These are phyloP conservation scores for Dinochytrium kinnereticum DNA, from an alignment of 371 early-diverging fungal species.

Conservation along the genomic window DNA sequence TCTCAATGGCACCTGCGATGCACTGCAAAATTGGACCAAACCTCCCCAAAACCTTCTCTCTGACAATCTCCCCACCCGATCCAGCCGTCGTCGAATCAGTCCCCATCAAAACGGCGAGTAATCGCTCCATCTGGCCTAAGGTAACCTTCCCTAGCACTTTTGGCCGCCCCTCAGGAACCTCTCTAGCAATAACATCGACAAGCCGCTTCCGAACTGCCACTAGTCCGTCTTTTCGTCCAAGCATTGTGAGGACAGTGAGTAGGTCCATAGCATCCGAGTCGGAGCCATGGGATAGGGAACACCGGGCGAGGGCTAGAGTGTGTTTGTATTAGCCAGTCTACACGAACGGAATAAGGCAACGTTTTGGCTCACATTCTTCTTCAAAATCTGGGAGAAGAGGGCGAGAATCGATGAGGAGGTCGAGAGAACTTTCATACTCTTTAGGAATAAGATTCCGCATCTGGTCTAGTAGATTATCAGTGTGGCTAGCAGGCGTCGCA, in stretches of 20 bases:
- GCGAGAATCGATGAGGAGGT: neutral
- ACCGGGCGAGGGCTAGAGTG: neutral
- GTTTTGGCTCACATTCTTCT: neutral
- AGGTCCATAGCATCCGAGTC: constrained; percentile 38
- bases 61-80: neutral
- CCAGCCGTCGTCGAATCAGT: neutral
- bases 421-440: neutral
- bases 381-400: neutral
- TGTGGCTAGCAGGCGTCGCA: constrained; percentile 31
- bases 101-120: constrained; percentile 25
- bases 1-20: constrained; percentile 22
- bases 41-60: constrained; percentile 24
- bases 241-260: constrained; percentile 29
- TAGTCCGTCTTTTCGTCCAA: constrained; percentile 35
- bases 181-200: constrained; percentile 34
- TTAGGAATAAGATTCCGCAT: constrained; percentile 13
- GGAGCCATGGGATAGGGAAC: constrained; percentile 35
- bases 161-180: constrained; percentile 16
- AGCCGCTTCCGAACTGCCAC: constrained; percentile 39
- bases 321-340: neutral
- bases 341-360: neutral
- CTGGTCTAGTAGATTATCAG: constrained; percentile 42
- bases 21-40: constrained; percentile 27
- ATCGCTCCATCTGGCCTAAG: constrained; percentile 33
- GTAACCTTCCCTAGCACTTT: constrained; percentile 36